These are phyloP conservation scores for Camellia sinensis DNA, from an alignment of 148 eudicot genomes.

Conservation along the genomic window DNA sequence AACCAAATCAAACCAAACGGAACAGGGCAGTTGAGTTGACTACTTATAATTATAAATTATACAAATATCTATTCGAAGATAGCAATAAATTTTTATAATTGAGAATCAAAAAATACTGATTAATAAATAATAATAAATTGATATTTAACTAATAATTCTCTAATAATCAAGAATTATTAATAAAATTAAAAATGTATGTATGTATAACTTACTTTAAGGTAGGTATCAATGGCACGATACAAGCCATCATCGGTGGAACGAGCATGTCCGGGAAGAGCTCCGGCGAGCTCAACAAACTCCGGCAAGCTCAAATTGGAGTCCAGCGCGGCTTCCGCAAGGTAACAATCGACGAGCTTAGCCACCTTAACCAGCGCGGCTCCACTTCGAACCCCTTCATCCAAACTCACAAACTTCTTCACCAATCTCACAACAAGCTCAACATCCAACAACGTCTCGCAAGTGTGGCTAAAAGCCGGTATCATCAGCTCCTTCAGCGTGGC, in stretches of 20 bases:
- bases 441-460: constrained; percentile 62
- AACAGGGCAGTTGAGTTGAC: no score
- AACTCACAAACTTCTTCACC: constrained; percentile 45
- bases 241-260: constrained; percentile 67
- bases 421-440: constrained; percentile 60
- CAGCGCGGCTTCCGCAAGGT: constrained; percentile 71
- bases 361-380: constrained; percentile 61
- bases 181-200: no score
- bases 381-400: constrained; percentile 48
- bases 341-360: constrained; percentile 64
- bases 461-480: constrained; percentile 80
- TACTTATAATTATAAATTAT: no score
- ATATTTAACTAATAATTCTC: no score
- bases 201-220: constrained; percentile 59
- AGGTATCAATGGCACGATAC: constrained; percentile 81
- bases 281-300: constrained; percentile 64
- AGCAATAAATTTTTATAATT: no score
- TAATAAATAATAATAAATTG: no score
- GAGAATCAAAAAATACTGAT: no score
- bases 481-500: constrained; percentile 67
- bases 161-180: no score
- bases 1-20: no score
- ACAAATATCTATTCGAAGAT: no score
- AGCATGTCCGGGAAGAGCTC: constrained; percentile 69
- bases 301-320: constrained; percentile 51